A percentile compares a stretch with the other conserved stretches of the same genome.
phyloP scores from a whole-genome alignment of 1,284 basidiomycete genomes.

The Peniophora sp. region DNA sequence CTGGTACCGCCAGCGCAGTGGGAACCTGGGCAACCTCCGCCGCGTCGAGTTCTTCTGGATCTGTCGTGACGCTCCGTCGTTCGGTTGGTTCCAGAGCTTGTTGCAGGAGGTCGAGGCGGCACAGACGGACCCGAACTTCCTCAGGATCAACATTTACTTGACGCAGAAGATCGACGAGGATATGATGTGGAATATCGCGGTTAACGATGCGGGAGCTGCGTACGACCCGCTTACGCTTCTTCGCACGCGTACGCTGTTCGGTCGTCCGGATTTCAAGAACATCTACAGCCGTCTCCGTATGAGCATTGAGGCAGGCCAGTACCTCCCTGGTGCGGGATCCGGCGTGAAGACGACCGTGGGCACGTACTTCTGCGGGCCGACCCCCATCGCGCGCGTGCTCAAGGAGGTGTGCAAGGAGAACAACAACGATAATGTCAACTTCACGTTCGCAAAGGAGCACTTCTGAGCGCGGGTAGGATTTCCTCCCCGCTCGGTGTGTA shows the following conservation, averaged over 20 bases:
- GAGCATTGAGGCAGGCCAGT: constrained; percentile 74
- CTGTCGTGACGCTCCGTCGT: constrained; percentile 81
- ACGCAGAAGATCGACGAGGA: constrained; percentile 81
- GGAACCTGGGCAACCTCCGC: constrained; percentile 66
- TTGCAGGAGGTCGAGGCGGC: constrained; percentile 80
- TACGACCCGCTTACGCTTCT: constrained; percentile 83
- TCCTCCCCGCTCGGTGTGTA: neutral
- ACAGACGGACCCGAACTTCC: constrained; percentile 81
- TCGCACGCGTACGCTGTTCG: constrained; percentile 79
- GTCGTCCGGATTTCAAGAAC: constrained; percentile 77
- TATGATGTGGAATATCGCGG: constrained; percentile 85
- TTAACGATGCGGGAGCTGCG: constrained; percentile 76
- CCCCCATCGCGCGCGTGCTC: constrained; percentile 63
- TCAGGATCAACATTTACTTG: constrained; percentile 84
- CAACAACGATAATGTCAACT: constrained; percentile 50
- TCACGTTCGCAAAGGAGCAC: constrained; percentile 70
- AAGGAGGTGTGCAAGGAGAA: constrained; percentile 57
- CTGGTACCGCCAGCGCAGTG: constrained; percentile 81
- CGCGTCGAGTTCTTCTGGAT: constrained; percentile 92
- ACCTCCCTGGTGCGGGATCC: constrained; percentile 70
- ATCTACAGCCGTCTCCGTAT: constrained; percentile 67
- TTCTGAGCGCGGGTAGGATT: neutral
- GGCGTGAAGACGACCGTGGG: constrained; percentile 77
- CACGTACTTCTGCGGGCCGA: constrained; percentile 82
- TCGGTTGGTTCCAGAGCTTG: constrained; percentile 88